Percentiles rank a stretch among this genome's conserved stretches.
These are phyloP conservation scores for Sicyos baderoa DNA, from an alignment of 306 rosid species.

Conservation along the genomic window DNA sequence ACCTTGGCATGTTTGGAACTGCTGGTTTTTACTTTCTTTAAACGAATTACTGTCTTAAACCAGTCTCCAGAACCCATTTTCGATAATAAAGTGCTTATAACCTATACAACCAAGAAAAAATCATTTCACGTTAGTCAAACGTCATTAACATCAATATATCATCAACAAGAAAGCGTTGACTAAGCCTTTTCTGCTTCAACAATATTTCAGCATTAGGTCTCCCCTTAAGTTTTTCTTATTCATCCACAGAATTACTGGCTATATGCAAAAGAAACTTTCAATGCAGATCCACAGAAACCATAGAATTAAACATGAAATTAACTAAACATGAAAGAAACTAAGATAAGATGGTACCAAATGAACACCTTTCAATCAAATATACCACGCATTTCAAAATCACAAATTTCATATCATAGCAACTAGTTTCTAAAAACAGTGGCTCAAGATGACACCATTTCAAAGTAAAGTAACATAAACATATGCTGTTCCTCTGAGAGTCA, in stretches of 20 bases:
- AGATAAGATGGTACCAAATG: neutral
- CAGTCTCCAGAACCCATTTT: slow-evolving; percentile 88
- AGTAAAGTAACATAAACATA: no score
- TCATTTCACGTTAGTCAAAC: neutral
- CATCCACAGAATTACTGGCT: neutral
- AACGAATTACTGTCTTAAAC: slow-evolving; percentile 63
- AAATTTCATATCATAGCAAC: neutral
- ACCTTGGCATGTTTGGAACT: slow-evolving; percentile 72
- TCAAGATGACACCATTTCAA: neutral
- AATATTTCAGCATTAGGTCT: neutral
- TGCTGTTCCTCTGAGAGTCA: no score
- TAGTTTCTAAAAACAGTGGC: neutral
- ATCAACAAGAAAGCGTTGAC: slow-evolving; percentile 23
- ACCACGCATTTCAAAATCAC: neutral
- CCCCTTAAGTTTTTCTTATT: slow-evolving; percentile 4
- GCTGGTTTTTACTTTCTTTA: slow-evolving; percentile 48
- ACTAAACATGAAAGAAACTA: neutral
- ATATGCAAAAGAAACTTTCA: neutral
- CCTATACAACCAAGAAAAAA: slow-evolving; percentile 37
- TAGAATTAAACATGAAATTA: neutral
- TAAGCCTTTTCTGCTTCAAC: slow-evolving; percentile 10
- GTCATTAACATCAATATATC: slow-evolving; percentile 19
- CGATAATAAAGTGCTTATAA: neutral
- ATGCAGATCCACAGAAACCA: neutral
- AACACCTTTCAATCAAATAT: neutral